Evolutionary conservation across 306 rosid genomes (phyloP).

Genomic region (Cicer cuneatum): DNA sequence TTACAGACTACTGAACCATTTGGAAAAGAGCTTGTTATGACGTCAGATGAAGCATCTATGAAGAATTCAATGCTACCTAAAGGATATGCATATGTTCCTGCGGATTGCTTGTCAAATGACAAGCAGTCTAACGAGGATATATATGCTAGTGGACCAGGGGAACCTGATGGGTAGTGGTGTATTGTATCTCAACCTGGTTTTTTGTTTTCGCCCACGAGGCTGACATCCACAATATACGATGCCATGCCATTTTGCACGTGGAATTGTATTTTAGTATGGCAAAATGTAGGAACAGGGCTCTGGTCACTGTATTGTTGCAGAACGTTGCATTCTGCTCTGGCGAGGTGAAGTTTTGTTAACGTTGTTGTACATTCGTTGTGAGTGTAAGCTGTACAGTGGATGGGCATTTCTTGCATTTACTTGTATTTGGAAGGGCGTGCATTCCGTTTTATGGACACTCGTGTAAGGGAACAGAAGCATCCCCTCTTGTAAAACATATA

Average conservation of each 20-base stretch:
- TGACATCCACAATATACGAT: conserved; percentile 36
- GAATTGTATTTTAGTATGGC: conserved; percentile 36
- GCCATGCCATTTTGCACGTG: conserved; percentile 46
- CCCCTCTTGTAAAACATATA: conserved; percentile 55
- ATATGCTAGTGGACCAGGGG: conserved; percentile 59
- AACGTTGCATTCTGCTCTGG: conserved; percentile 46
- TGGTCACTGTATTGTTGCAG: conserved; percentile 44
- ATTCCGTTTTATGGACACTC: conserved; percentile 39
- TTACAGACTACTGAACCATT: conserved; percentile 79
- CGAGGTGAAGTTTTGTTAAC: conserved; percentile 57
- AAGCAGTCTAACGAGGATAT: conserved; percentile 74
- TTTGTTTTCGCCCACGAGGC: conserved; percentile 48
- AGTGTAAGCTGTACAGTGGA: conserved; percentile 78
- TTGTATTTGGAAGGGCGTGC: conserved; percentile 57
- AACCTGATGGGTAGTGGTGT: conserved; percentile 61
- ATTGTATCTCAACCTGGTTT: conserved; percentile 35
- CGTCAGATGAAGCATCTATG: conserved; percentile 96
- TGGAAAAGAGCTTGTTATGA: conserved; percentile 93
- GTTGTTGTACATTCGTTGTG: conserved; percentile 70
- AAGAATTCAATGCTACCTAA: conserved; percentile 88
- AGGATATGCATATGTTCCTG: conserved; percentile 97
- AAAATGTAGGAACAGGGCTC: conserved; percentile 46
- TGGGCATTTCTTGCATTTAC: conserved; percentile 61
- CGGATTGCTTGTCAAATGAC: conserved; percentile 81
- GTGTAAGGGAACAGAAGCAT: conserved; percentile 46